Evolutionary conservation across 2,329 filamentous ascomycete species (phyloP).

Genomic region (Curvularia eragrostidis): DNA sequence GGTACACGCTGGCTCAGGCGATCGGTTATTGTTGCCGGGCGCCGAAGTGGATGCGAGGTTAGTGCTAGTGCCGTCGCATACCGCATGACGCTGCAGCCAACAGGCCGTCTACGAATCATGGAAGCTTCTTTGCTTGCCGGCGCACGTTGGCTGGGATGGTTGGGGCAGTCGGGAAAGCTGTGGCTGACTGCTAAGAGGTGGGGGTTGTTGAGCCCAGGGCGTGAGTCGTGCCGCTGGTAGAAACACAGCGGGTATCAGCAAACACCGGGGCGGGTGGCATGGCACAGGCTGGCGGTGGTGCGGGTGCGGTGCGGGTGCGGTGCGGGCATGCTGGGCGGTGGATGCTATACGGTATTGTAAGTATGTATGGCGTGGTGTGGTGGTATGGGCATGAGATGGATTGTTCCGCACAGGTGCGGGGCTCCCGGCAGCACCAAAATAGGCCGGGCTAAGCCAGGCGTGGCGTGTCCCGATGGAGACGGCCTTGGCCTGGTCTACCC

Average conservation of each 20-base stretch:
- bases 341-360: not conserved
- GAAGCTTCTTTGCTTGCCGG: conserved; percentile 18
- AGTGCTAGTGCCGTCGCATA: conserved; percentile 24
- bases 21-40: conserved; percentile 35
- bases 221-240: not conserved
- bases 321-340: not conserved
- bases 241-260: not conserved
- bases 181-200: conserved; percentile 23
- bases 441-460: conserved; percentile 29
- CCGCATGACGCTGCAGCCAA: conserved; percentile 25
- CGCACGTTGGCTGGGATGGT: conserved; percentile 21
- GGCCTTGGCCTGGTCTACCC: conserved; percentile 33
- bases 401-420: conserved; percentile 33
- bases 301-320: no score
- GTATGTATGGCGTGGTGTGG: not conserved
- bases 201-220: conserved; percentile 9
- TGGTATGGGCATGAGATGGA: conserved; percentile 13
- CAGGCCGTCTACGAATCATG: conserved; percentile 17
- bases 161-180: conserved; percentile 16
- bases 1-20: conserved; percentile 31
- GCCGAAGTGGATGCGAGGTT: conserved; percentile 34
- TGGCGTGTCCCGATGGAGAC: conserved; percentile 38
- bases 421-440: conserved; percentile 35
- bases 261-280: not conserved
- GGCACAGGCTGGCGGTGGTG: not conserved